These are phyloP conservation scores for Fusarium torreyae DNA, from an alignment of 2,329 filamentous ascomycete species.

Conservation along the genomic window DNA sequence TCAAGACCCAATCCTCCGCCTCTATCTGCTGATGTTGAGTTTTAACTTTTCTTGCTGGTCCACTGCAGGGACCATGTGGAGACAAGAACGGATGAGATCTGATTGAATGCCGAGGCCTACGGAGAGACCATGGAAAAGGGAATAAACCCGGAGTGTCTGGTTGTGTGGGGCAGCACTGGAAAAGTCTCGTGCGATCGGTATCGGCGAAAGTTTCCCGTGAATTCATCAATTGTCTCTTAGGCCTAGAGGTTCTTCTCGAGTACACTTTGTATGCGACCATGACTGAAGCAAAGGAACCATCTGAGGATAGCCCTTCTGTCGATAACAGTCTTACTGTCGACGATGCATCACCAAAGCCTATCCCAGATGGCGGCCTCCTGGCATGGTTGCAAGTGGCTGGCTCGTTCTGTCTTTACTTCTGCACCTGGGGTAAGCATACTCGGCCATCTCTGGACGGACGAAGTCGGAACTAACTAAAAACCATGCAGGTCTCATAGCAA, in stretches of 20 bases:
- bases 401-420: constrained; percentile 46
- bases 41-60: background rate
- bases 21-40: constrained; percentile 13
- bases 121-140: background rate
- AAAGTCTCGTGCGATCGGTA: background rate
- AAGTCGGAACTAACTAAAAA: too few species aligned
- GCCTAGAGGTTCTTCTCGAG: background rate
- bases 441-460: too few species aligned
- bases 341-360: background rate
- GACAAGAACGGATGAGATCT: background rate
- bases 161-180: background rate
- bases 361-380: constrained; percentile 34
- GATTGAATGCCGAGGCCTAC: background rate
- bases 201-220: background rate
- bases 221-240: background rate
- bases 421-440: constrained; percentile 41
- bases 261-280: background rate
- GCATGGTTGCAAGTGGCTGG: constrained; percentile 47
- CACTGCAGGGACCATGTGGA: background rate
- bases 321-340: background rate
- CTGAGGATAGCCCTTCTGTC: background rate
- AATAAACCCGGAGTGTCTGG: background rate
- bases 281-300: background rate
- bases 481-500: constrained; percentile 40
- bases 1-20: background rate